Base-by-base conservation (phyloP, 192 early-diverging fungal genomes). In the Entophlyctis luteolus region DNA sequence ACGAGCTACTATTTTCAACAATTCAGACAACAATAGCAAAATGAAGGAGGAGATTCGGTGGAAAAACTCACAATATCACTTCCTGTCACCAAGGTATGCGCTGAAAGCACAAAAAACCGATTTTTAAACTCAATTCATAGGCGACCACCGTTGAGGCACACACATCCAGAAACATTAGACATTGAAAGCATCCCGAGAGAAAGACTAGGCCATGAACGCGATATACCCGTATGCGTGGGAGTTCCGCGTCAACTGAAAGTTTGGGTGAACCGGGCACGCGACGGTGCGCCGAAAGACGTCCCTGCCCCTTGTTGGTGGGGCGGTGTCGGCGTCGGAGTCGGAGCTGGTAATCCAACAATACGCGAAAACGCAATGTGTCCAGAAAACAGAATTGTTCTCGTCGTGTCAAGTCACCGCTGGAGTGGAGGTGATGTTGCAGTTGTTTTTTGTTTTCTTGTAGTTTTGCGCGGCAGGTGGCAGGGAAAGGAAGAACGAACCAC, bases 341-440 rank as follows among this genome's bases (percentile, higher is more conserved):
- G 55, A 33, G 20, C 37, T 16, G 55, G 55, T 18, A 36, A 57
- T 33, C 55, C 55, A 2, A 29, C 20, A 14, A 57, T 57, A 36
- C 10, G 10, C 4, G 29, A 35, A 29, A 57, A 57, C 29, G 14
- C 23, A 20, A 27, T 57, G 32, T 23, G 29, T 2, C 10, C 16
- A 2, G 55, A 57, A n/a, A 34, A 28, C 1, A 8, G 55, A 2
- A 57, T 60, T 27, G 18, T 25, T 23, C 38, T 42, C 18, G 1
- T 60, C 6, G 14, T 60, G 23, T 60, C 58, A 22, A 60, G 58
- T 47, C 58, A 60, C 47, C 20, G 37, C 23, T 60, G 58, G 58
- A 60, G 47, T 45, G 58, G 58, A 60, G 58, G 58, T 60, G 32
- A 60, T 52, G 22, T 52, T 52, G 6, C 10, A 27, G 22, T 52